Evolutionary conservation across 83 land plant species (phyloP).

Genomic region (Thuja plicata): DNA sequence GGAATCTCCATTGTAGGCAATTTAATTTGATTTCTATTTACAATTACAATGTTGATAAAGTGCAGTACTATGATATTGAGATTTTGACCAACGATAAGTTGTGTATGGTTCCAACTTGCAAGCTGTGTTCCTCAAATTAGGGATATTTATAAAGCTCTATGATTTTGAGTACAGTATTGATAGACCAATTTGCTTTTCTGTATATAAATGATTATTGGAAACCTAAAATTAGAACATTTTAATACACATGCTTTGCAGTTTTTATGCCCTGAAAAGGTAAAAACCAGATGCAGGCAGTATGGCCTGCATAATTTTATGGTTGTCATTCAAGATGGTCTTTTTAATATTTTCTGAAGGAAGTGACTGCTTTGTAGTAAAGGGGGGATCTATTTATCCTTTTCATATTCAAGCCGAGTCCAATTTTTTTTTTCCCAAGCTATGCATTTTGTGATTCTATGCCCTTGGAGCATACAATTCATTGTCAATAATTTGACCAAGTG

Average conservation of each 20-base stretch:
- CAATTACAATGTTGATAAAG: neutral
- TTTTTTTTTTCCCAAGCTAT: neutral
- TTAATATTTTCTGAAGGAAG: neutral
- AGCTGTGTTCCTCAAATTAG: neutral
- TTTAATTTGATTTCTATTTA: neutral
- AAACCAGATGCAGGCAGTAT: neutral
- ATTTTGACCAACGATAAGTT: conserved; percentile 1
- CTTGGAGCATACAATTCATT: neutral
- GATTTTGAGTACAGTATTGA: neutral
- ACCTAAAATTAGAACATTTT: neutral
- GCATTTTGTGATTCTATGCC: neutral
- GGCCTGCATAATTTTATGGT: neutral
- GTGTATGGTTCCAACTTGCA: neutral
- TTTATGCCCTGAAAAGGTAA: neutral
- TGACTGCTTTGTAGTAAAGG: neutral
- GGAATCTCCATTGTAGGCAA: neutral
- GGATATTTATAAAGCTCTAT: neutral
- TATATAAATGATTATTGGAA: neutral
- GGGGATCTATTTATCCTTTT: neutral
- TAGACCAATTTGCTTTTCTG: neutral
- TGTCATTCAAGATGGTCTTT: neutral
- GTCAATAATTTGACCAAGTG: neutral
- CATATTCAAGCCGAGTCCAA: neutral
- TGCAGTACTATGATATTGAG: neutral
- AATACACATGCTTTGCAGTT: neutral